phyloP scores from a whole-genome alignment of 306 rosid genomes.

The Calophaca sinica region DNA sequence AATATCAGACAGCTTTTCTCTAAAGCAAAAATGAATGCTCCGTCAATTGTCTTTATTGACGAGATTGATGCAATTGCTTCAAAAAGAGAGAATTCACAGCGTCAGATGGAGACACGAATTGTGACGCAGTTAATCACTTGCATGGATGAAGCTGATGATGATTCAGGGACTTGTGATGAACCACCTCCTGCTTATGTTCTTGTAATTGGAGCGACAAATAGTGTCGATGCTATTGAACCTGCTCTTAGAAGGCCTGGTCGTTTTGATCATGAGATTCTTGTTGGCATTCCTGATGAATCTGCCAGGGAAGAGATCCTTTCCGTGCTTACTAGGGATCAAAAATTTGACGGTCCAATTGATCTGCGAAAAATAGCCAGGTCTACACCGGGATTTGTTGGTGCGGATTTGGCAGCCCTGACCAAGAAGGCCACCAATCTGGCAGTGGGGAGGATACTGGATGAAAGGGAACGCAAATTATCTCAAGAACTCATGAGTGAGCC shows the following conservation, averaged over 20 bases:
- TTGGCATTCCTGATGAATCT: constrained; percentile 9
- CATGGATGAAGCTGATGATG: constrained; percentile 67
- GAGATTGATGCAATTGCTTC: constrained; percentile 92
- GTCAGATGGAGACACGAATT: constrained; percentile 79
- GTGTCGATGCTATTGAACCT: neutral
- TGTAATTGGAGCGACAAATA: constrained; percentile 5
- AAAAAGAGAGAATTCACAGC: constrained; percentile 76
- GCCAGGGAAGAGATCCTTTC: neutral
- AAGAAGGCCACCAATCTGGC: constrained; percentile 75
- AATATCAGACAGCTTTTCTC: constrained; percentile 78
- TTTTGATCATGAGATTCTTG: neutral
- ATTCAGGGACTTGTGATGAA: constrained; percentile 40
- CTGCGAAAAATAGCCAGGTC: constrained; percentile 38
- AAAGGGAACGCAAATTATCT: too few relatives aligned
- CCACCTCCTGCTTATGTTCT: neutral
- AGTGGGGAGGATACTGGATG: constrained; percentile 58
- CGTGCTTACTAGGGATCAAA: too few relatives aligned
- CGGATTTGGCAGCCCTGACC: constrained; percentile 77
- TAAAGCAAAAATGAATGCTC: constrained; percentile 79
- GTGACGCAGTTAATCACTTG: constrained; percentile 78
- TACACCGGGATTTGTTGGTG: constrained; percentile 88
- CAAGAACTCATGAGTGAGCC: too few relatives aligned
- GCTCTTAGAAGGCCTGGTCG: neutral
- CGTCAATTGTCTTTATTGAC: constrained; percentile 79
- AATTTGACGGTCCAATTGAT: too few relatives aligned